Evolutionary conservation across 2,329 filamentous ascomycete species (phyloP), one percentile per base, ranked within the genome.

Genomic region (Aspergillus ibericus): DNA sequence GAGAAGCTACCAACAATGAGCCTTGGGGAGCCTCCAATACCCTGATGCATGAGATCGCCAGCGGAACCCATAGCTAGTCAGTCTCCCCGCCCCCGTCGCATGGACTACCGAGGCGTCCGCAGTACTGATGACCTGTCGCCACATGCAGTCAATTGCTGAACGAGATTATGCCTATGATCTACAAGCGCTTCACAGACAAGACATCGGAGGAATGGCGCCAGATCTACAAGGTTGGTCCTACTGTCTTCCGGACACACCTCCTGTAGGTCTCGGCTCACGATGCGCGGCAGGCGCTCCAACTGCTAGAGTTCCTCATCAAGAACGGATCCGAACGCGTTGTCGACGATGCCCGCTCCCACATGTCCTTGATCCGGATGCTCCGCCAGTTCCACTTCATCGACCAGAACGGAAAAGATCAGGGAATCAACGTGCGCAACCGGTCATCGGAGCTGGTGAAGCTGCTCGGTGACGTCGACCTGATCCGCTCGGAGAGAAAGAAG

Each of bases 111-210:
- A 54, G 38, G 13, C 9, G 4, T 48, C 20, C 38, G 20, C 49
- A 38, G 59, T 58, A 55, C 63, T 61, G 56, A 67, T 55, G 27
- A 56, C 22, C 55, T 63, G 20, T 61, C 36, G n/a, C 15, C 20
- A 54, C 58, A 34, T 48, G 15, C 72, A 97, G 93, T 75, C 92
- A 96, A 86, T 86, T 93, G 53, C 87, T 99, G 58, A 98, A 98
- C 77, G 95, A 99, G 78, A 98, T 99, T 74, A 99, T 99, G 95
- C 95, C 95, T 66, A 95, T 99, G 92, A 96, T 99, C 73, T 99
- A 99, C 82, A 95, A 96, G 72, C 91, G 95, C 65, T 99, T 99
- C 77, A 99, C 95, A 61, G 95, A 99, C 76, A 99, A 99, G 82
- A 85, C 92, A 7, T 93, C 95, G 56, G 95, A 99, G 75, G 95